These are phyloP conservation scores for Alternaria hordeiaustralica DNA, from an alignment of 2,329 filamentous ascomycete genomes.

Conservation along the genomic window DNA sequence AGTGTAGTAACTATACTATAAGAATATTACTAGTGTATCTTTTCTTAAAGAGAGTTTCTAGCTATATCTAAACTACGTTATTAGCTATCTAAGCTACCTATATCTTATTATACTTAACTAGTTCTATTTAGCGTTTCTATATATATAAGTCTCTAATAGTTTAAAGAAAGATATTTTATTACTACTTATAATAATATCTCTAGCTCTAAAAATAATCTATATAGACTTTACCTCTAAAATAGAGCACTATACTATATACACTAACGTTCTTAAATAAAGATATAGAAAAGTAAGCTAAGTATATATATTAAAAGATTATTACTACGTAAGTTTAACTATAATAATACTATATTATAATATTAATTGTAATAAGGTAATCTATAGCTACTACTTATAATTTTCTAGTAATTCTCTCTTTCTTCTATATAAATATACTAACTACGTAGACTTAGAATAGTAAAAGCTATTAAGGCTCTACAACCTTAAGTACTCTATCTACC, in stretches of 20 bases:
- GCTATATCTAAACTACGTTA: too few species aligned
- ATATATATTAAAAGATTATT: background rate
- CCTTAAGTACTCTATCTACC: background rate
- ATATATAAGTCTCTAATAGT: background rate
- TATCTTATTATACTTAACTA: too few species aligned
- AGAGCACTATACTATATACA: background rate
- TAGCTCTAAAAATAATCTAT: background rate
- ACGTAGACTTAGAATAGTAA: background rate
- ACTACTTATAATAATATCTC: background rate
- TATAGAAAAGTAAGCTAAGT: background rate
- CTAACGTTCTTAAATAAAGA: background rate
- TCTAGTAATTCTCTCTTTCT: background rate
- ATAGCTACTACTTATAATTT: background rate
- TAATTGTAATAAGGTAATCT: constrained; percentile 1
- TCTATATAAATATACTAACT: background rate
- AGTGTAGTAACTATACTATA: too few species aligned
- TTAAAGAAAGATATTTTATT: too few species aligned
- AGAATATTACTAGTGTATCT: too few species aligned
- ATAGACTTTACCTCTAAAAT: background rate
- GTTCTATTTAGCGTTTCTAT: background rate
- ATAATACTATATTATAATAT: background rate
- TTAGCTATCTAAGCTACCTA: too few species aligned
- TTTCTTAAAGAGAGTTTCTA: too few species aligned
- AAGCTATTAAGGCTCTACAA: constrained; percentile 1
- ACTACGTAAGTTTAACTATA: background rate